Base-by-base conservation (phyloP, 495 filamentous ascomycete species). In the Astrocystis sublimbata region DNA sequence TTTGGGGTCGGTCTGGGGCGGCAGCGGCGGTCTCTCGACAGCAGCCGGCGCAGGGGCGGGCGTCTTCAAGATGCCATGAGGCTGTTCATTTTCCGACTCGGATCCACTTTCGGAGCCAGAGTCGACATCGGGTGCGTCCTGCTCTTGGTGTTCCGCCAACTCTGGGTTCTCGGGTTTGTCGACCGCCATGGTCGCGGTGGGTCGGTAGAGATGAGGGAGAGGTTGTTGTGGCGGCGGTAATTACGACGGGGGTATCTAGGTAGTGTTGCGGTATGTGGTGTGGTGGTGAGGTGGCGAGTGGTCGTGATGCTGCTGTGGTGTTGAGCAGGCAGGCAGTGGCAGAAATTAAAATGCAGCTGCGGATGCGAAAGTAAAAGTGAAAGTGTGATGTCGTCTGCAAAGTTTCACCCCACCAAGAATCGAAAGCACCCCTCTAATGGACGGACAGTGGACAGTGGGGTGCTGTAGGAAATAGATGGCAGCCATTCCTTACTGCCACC, bases 1-100 rank as follows among this genome's bases (percentile, higher is more conserved):
- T 66, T 87, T 83, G 65, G 94, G 92, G 64, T 98, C 88, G 40
- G 94, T 94, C 77, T 98, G 94, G 49, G 90, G 88, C 55, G 94
- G 94, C 15, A 96, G 82, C 47, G 71, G 69, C 49, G 86, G 88
- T 24, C 76, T 71, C 60, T 62, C 60, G 60, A 79, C 73, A 6
- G 74, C 70, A 43, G 76, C 70, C 1, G 70, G 68, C 33, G 75
- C 64, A n/a, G 73, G 62, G 55, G 73, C 68, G 31, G 70, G 73
- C 6, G 80, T 84, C 74, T 84, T 84, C 65, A 82, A n/a, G 21
- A 40, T 43, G 6, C 41, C 13, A 23, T 60, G 45, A 50, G 28
- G 36, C 31, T 62, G 51, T 33, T 62, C 60, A 13, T 30, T 40
- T 33, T 62, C 60, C 15, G 60, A 62, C 23, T 62, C 60, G 3